Conservation (phyloP, 108 stramenopile genomes). For the Bacterosira constricta region DNA sequence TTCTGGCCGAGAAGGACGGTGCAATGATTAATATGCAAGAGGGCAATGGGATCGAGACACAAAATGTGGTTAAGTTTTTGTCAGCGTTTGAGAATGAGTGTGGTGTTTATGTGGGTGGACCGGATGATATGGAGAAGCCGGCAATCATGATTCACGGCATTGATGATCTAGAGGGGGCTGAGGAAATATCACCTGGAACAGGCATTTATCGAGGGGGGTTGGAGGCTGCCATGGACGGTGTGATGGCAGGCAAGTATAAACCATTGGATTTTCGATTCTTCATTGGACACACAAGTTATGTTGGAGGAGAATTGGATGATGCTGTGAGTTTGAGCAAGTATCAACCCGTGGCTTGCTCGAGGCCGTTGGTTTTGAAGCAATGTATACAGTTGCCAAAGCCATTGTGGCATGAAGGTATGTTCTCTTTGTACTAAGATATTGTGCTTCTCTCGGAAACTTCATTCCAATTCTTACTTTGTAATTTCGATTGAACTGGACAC, state of each 20-base stretch:
- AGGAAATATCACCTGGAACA: slow-evolving; percentile 70
- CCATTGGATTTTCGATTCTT: slow-evolving; percentile 88
- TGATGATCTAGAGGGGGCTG: slow-evolving; percentile 62
- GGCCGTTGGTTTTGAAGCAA: slow-evolving; percentile 82
- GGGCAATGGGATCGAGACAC: slow-evolving; percentile 19
- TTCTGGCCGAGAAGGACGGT: slow-evolving; percentile 16
- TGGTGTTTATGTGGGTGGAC: slow-evolving; percentile 81
- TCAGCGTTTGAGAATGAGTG: slow-evolving; percentile 71
- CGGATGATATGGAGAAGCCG: slow-evolving; percentile 68
- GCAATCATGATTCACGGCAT: slow-evolving; percentile 82
- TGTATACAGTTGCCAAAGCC: slow-evolving; percentile 86
- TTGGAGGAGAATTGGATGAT: slow-evolving; percentile 53
- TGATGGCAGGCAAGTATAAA: slow-evolving; percentile 65
- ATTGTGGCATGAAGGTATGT: slow-evolving; percentile 81
- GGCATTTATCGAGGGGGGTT: slow-evolving; percentile 77
- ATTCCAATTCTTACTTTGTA: background rate
- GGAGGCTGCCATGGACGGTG: slow-evolving; percentile 77
- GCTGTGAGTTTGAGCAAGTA: slow-evolving; percentile 63
- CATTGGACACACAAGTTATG: slow-evolving; percentile 64
- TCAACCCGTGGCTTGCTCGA: slow-evolving; percentile 77
- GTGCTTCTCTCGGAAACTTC: too few relatives aligned
- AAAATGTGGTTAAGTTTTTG: slow-evolving; percentile 59
- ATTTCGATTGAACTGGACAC: background rate
- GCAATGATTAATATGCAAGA: slow-evolving; percentile 6
- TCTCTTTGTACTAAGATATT: background rate